Conservation (phyloP, 148 eudicot species). For the Nyssa sinensis region DNA sequence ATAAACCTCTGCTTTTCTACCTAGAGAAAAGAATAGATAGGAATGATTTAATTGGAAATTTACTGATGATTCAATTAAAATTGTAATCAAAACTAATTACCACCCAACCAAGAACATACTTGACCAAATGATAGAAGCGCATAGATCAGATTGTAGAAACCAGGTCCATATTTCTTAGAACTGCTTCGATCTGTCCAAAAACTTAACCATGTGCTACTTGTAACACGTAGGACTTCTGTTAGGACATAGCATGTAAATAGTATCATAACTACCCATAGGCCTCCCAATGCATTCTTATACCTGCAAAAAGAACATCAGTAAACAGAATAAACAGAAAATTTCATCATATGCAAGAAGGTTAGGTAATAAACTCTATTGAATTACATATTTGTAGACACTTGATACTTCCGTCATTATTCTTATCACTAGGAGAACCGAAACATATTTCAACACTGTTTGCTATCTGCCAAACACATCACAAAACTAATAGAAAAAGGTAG, state of each 20-base stretch:
- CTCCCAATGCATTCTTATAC: constrained; percentile 92
- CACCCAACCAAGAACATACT: constrained; percentile 38
- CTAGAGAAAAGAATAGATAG: no score
- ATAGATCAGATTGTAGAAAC: constrained; percentile 69
- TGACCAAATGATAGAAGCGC: constrained; percentile 78
- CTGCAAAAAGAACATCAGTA: constrained; percentile 33
- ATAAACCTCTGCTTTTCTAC: no score
- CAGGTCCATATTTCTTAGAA: constrained; percentile 42
- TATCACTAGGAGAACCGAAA: no score
- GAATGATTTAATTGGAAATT: neutral
- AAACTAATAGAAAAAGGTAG: no score
- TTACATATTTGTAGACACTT: no score
- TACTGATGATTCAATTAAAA: neutral
- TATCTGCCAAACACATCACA: no score
- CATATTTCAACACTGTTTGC: no score
- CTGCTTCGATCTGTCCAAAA: constrained; percentile 76
- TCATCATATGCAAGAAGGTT: neutral
- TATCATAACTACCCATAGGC: constrained; percentile 82
- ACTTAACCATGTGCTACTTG: constrained; percentile 95
- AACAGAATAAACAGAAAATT: neutral
- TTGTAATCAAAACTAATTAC: neutral
- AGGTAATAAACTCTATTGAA: neutral
- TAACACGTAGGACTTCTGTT: constrained; percentile 66
- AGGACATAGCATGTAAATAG: constrained; percentile 66
- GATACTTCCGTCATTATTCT: no score